phyloP scores from a whole-genome alignment of 2,329 filamentous ascomycete genomes.

The Hypoxylon sp. region DNA sequence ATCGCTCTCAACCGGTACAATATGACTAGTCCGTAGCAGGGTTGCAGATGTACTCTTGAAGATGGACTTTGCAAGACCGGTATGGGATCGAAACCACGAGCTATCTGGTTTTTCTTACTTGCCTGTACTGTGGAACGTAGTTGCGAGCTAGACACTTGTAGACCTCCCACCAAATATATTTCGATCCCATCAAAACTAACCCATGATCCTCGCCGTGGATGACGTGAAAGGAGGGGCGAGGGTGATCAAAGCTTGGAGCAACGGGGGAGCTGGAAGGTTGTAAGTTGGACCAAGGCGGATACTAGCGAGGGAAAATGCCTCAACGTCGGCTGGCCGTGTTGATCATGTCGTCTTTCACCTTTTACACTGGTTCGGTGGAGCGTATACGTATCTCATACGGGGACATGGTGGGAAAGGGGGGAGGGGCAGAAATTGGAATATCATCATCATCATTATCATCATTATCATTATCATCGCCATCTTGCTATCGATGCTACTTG shows the following conservation, averaged over 20 bases:
- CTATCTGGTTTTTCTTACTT: neutral
- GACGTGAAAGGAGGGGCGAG: constrained; percentile 37
- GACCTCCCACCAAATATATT: neutral
- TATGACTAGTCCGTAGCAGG: neutral
- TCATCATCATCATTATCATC: constrained; percentile 2
- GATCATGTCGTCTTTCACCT: constrained; percentile 11
- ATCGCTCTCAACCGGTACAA: neutral
- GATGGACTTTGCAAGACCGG: neutral
- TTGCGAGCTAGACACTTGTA: neutral
- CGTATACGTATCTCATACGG: neutral
- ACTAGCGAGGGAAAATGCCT: constrained; percentile 24
- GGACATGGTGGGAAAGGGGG: neutral
- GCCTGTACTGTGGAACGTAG: neutral
- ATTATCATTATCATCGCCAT: neutral
- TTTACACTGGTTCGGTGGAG: constrained; percentile 14
- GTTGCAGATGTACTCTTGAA: neutral
- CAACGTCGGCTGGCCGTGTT: constrained; percentile 10
- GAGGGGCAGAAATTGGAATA: neutral
- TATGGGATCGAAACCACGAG: neutral
- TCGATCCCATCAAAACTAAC: constrained; percentile 14
- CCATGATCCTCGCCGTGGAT: constrained; percentile 21
- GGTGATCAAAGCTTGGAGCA: constrained; percentile 16
- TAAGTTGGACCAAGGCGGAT: constrained; percentile 3
- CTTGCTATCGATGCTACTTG: constrained; percentile 1
- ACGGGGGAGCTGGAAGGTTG: neutral